Evolutionary conservation across 2,329 filamentous ascomycete species (phyloP), one percentile per base, ranked within the genome.

Genomic region (Paecilomyces sp.): DNA sequence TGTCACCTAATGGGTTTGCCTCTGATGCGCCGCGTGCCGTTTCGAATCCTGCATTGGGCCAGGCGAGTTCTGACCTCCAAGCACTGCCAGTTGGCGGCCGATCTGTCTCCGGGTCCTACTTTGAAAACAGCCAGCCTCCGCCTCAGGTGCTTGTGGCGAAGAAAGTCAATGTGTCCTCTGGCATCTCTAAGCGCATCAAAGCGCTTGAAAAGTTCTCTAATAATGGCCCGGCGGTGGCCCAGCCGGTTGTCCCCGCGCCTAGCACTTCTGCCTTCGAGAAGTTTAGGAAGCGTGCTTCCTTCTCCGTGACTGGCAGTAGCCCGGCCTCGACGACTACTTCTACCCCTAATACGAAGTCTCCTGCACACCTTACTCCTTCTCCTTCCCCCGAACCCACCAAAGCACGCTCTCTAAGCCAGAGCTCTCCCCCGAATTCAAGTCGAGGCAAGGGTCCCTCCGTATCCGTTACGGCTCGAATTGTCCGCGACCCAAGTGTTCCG

Each of bases 121-220:
- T 65, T 15, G 72, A 73, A 13, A 66, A 58, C 31, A 66, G 66
- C 34, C 64, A 64, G n/a, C 68, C 74, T 15, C 61, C 70, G 30
- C 70, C 70, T 41, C 74, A 76, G n/a, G 74, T 83, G 13, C 70
- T 88, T 56, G 78, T 82, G 54, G 79, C 84, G 3, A 91, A 90
- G 72, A 95, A 92, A 72, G 82, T 88, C 64, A 94, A 90, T 68
- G 84, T 97, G 25, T 92, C 91, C 7, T 92, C 90, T 8, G 92
- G 91, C 66, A 97, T 99, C 62, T 95, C 93, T 2, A 91, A 93
- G 72, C 88, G 94, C 51, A 97, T 97, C 73, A 95, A 96, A 74
- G 92, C 92, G 6, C 80, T 99, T 57, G 90, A 96, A 71, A 92
- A 91, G 73, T 82, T 94, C 58, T 81, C 81, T 3, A 79, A 65